Evolutionary conservation across 371 early-diverging fungal species (phyloP).

Genomic region (Sanchytrium tribonematis): DNA sequence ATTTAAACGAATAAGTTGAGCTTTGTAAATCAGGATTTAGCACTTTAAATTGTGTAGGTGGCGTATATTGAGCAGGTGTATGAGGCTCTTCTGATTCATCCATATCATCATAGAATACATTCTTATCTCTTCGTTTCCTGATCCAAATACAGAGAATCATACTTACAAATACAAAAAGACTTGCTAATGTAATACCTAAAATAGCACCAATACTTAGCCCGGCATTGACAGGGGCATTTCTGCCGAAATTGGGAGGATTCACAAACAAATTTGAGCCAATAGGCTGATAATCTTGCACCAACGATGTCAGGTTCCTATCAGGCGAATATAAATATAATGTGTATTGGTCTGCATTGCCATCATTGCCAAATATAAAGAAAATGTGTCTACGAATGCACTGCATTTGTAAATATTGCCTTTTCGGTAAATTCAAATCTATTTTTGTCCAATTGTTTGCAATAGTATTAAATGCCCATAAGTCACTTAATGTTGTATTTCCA

Average conservation of each 20-base stretch:
- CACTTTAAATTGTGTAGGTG: not conserved
- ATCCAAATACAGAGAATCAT: not conserved
- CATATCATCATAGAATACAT: not conserved
- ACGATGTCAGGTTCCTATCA: not conserved
- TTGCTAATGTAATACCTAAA: not conserved
- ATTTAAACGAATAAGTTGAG: not conserved
- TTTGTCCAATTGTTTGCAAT: not conserved
- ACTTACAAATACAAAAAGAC: not conserved
- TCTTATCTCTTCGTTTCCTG: not conserved
- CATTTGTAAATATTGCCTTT: not conserved
- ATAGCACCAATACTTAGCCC: not conserved
- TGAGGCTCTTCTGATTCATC: not conserved
- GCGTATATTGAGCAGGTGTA: too few relatives aligned
- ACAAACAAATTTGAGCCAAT: not conserved
- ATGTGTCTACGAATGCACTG: not conserved
- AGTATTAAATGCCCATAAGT: not conserved
- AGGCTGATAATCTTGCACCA: not conserved
- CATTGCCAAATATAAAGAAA: not conserved
- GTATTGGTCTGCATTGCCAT: not conserved
- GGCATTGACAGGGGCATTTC: not conserved
- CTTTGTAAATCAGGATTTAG: not conserved
- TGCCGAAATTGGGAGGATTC: not conserved
- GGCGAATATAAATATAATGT: not conserved
- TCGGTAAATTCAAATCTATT: not conserved
- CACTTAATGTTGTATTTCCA: not conserved